Evolutionary conservation across 2,329 filamentous ascomycete genomes (phyloP), one percentile per base, ranked within the genome.

Genomic region (Alternaria tenuissima): DNA sequence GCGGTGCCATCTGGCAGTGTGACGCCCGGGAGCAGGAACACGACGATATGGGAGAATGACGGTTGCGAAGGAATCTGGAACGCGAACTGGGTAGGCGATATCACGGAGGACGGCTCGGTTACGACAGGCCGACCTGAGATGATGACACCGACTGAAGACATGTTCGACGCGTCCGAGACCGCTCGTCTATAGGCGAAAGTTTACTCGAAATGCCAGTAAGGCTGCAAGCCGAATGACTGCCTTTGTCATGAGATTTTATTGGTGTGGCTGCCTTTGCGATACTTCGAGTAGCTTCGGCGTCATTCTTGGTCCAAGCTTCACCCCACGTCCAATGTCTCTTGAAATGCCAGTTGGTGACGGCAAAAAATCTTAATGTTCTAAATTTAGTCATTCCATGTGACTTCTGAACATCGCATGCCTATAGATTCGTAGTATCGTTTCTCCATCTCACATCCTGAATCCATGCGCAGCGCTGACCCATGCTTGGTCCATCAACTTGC

Each of bases 21-120:
- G 9, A 90, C 84, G 43, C 90, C 91, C 0, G 95, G 96, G 1
- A 97, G 87, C 36, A 97, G 84, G 81, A 98, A 96, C 58, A 98
- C 89, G 71, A 93, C 91, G 56, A 98, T 86, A 77, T 98, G 93
- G 55, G 82, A 84, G 77, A 90, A 88, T 5, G 82, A 71, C 1
- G 87, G 85, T 26, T 77, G 72, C 7, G 86, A 77, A 16, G 90
- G 88, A 77, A 95, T 93, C 52, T 87, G 81, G 78, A 90, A 89
- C 52, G 87, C 85, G 76, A 88, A 88, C 76, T 90, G 88, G 3
- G 86, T 87, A 43, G 84, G 80, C 61, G 86, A 85, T 55, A 86
- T 80, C 30, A 82, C 83, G 69, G 80, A 78, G 34, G 87, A 83
- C 52, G 57, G 57, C 63, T 87, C 81, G 44, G 86, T 86, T 62